Conservation (phyloP, 768 basidiomycete genomes). For the Hygrophoropsis aurantiaca region DNA sequence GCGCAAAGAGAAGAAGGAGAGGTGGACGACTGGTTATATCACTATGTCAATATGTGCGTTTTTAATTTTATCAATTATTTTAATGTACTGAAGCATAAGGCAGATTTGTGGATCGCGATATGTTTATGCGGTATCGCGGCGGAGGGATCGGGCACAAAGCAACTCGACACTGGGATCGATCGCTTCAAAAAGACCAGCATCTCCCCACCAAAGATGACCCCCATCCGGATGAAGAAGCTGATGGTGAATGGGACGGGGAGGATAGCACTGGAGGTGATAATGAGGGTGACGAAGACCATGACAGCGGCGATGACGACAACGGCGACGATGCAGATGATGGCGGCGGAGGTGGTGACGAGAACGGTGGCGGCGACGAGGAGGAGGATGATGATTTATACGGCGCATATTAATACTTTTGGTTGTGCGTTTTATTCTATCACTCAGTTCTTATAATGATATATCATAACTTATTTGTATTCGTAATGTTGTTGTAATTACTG, state of each 20-base stretch:
- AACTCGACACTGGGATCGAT: slow-evolving; percentile 9
- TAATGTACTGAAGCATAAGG: background rate
- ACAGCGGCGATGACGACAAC: background rate
- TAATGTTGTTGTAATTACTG: no score
- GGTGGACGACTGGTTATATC: slow-evolving; percentile 25
- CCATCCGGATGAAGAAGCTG: background rate
- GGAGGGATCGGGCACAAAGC: slow-evolving; percentile 30
- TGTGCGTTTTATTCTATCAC: no score
- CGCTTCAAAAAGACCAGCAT: background rate
- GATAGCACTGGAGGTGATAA: background rate
- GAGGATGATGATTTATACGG: background rate
- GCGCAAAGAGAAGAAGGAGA: slow-evolving; percentile 1
- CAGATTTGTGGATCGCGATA: slow-evolving; percentile 39
- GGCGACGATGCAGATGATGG: background rate
- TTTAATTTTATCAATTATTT: background rate
- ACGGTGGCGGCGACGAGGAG: background rate
- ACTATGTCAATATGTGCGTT: slow-evolving; percentile 34
- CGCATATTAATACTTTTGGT: no score
- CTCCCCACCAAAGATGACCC: no score
- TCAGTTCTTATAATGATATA: no score
- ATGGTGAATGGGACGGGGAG: background rate
- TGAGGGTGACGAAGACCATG: background rate
- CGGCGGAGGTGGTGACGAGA: background rate
- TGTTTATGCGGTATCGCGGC: slow-evolving; percentile 26
- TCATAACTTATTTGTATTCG: no score